Evolutionary conservation across 2,329 filamentous ascomycete species (phyloP), one percentile per base, ranked within the genome.

Genomic region (Albophoma yamanashiensis): DNA sequence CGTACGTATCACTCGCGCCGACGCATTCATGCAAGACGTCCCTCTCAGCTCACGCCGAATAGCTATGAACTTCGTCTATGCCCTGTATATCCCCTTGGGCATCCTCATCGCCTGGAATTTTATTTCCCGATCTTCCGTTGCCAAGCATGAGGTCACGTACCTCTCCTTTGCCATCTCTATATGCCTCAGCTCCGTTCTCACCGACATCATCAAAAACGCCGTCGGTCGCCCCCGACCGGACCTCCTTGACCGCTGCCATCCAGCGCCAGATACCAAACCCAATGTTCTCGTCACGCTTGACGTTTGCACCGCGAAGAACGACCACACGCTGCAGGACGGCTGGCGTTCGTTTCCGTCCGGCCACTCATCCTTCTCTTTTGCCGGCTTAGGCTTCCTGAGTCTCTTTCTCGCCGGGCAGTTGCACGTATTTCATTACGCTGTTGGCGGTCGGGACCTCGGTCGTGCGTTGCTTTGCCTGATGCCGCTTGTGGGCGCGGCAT

Each of bases 121-220:
- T 58, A 60, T 84, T 43, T 73, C 82, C 39, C 82, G 83, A 55
- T 85, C 89, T 0, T 81, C 84, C 7, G 73, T 82, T 11, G 89
- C 95, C 73, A 95, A 96, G 71, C 83, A 89, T 62, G 92, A 97
- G 75, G 89, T 92, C 64, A 89, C 91, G 0, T 77, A 96, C 58
- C 84, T 99, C 1, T 89, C 91, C 27, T 86, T 97, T 62, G 77
- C 87, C 57, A 91, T 93, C 67, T 84, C 87, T 64, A 74, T 97
- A 34, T 79, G 91, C 66, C 80, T 96, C 57, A 88, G 91, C 0
- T 83, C 85, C 7, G 89, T 97, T 72, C 78, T 97, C 52, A 97
- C 94, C 53, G 92, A 97, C 71, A 77, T 93, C 36, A 81, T 97
- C 70, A 99, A 99, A 75, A 96, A 96, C 70, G 83, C 89, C 12